phyloP scores from a whole-genome alignment of 768 basidiomycete genomes.

The Boletus bicolor region DNA sequence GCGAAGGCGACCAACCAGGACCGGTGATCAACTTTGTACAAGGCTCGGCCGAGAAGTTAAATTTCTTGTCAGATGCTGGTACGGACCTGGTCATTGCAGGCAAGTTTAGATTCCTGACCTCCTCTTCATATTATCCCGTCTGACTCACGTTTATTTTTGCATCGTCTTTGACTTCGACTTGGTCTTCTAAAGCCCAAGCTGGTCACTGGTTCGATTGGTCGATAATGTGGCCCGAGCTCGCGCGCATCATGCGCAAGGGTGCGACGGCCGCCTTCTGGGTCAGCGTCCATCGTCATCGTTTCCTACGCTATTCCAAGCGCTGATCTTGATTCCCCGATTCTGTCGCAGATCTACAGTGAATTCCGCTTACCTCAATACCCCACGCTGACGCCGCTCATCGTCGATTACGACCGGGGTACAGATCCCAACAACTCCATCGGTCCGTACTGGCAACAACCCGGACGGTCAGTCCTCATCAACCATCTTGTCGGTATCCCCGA shows the following conservation, averaged over 20 bases:
- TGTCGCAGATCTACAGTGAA: constrained; percentile 3
- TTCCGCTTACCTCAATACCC: constrained; percentile 6
- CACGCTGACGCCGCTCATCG: neutral
- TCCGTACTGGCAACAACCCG: constrained; percentile 9
- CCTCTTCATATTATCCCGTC: neutral
- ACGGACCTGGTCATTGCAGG: constrained; percentile 72
- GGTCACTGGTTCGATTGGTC: constrained; percentile 81
- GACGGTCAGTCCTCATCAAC: neutral
- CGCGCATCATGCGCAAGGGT: constrained; percentile 53
- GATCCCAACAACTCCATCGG: constrained; percentile 1
- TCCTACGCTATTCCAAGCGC: neutral
- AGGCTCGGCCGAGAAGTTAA: constrained; percentile 53
- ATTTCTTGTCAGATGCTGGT: constrained; percentile 44
- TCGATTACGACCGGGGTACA: neutral
- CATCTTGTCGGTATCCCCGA: constrained; percentile 4
- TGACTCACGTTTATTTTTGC: neutral
- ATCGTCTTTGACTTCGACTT: neutral
- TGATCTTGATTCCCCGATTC: neutral
- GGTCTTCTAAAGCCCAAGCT: constrained; percentile 54
- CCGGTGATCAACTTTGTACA: constrained; percentile 31
- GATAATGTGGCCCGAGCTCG: constrained; percentile 66
- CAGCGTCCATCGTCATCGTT: constrained; percentile 8
- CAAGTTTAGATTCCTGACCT: constrained; percentile 23
- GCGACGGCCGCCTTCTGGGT: constrained; percentile 79
- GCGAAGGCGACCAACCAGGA: constrained; percentile 14